Percentiles rank a stretch among this genome's conserved stretches.
phyloP scores from a whole-genome alignment of 2,329 filamentous ascomycete species.

The Rutstroemia sp. region DNA sequence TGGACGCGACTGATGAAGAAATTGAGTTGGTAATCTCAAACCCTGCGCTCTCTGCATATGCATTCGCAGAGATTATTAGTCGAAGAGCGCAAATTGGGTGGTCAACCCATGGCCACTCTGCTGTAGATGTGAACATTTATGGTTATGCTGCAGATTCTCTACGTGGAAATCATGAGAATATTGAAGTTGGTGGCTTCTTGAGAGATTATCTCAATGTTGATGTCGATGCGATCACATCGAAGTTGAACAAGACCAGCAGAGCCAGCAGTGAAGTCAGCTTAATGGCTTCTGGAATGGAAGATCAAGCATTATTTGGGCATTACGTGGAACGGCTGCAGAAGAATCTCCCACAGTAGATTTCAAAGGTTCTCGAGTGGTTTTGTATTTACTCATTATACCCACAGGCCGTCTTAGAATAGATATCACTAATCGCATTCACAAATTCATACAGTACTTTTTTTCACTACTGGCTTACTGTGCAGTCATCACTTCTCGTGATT shows the following conservation, averaged over 20 bases:
- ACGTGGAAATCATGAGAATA: constrained; percentile 93
- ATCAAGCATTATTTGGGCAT: constrained; percentile 1
- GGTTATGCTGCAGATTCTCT: constrained; percentile 56
- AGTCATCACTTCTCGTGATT: not conserved
- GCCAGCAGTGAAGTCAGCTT: not conserved
- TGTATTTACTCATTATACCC: not conserved
- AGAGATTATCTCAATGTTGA: constrained; percentile 72
- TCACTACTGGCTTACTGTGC: not conserved
- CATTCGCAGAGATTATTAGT: constrained; percentile 80
- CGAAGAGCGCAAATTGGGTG: constrained; percentile 84
- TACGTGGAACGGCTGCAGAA: constrained; percentile 8
- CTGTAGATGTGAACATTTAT: constrained; percentile 95
- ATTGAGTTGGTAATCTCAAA: constrained; percentile 55
- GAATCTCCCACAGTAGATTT: constrained; percentile 6
- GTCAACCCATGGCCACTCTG: constrained; percentile 89
- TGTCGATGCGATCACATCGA: constrained; percentile 67
- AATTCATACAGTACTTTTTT: not conserved
- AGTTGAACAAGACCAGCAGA: constrained; percentile 32
- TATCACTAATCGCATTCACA: not conserved
- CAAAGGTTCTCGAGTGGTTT: not conserved
- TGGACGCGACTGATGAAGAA: constrained; percentile 65
- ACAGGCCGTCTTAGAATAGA: not conserved
- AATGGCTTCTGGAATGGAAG: not conserved
- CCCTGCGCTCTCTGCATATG: constrained; percentile 44
- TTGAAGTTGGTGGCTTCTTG: constrained; percentile 79